Base-by-base conservation (phyloP, 1,284 basidiomycete genomes). In the Malassezia sympodialis region DNA sequence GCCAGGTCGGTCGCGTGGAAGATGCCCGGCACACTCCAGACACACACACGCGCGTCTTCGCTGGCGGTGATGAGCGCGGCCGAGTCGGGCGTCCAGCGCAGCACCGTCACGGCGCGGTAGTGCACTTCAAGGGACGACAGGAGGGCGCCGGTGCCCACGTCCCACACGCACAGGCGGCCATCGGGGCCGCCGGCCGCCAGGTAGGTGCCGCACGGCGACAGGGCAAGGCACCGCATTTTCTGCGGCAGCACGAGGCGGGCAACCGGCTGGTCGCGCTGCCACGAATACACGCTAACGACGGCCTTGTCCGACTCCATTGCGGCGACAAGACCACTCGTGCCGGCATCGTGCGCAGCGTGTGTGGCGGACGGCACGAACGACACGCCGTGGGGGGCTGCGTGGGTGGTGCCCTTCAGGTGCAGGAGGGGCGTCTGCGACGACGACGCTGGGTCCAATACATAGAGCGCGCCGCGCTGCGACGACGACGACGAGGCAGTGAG, bases 81-180 rank as follows among this genome's bases (percentile, higher is more conserved):
- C 31, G 86, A 85, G 68, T 96, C 90, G 31, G 78, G 78, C 5
- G 87, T 87, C 76, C 96, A 96, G 35, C 81, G 81, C 2, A 96
- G 77, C 3, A 86, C 84, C 54, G 83, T 86, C 40, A 96, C 80
- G 66, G 84, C 81, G 46, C 91, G 87, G 76, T 96, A 98, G 76
- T 96, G 93, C 8, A 90, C 91, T 62, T 94, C 91, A 82, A 90
- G 90, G 0, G 86, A 83, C 57, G 86, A 83, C 76, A 86, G 86
- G 42, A 98, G 79, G 39, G 88, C 84, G 7, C 93, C 93, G 3
- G 90, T 93, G 2, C 86, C 80, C 65, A 90, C 80, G 88, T 94
- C 90, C 93, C 93, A 98, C 1, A 98, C 76, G 71, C 90, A 91
- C 66, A 96, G 82, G 49, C 90, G 83, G 26, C 93, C 93, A 68